A percentile compares a stretch with the other conserved stretches of the same genome.
Conservation (phyloP, 768 basidiomycete genomes). For the Leccinum fibrillosum region DNA sequence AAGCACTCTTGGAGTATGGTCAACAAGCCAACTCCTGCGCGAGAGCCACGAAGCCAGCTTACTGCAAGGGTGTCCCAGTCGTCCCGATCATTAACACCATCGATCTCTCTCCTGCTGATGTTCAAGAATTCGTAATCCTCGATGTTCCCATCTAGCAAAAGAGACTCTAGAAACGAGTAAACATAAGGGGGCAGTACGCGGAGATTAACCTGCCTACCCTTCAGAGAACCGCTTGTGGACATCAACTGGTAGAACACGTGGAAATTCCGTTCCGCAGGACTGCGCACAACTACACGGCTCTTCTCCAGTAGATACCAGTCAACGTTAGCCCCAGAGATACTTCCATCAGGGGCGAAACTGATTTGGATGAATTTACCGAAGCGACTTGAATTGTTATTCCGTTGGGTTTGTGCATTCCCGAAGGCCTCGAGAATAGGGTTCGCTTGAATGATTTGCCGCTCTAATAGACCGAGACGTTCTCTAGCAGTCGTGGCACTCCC, state of each 20-base stretch:
- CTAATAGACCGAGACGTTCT: constrained; percentile 81
- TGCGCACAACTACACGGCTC: constrained; percentile 87
- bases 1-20: constrained; percentile 52
- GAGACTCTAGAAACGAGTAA: constrained; percentile 45
- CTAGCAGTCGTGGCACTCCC: constrained; percentile 54
- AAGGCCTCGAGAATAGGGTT: constrained; percentile 98
- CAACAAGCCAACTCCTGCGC: constrained; percentile 1
- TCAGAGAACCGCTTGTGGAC: constrained; percentile 67
- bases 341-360: constrained; percentile 87
- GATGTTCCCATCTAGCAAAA: constrained; percentile 70
- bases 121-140: constrained; percentile 91
- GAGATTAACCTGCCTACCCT: constrained; percentile 44
- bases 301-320: constrained; percentile 99
- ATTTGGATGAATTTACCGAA: constrained; percentile 99
- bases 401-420: constrained; percentile 96
- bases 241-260: constrained; percentile 97
- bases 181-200: constrained; percentile 3
- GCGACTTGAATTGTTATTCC: constrained; percentile 98
- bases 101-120: constrained; percentile 86
- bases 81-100: constrained; percentile 87
- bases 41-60: constrained; percentile 5
- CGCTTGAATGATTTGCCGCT: constrained; percentile 94
- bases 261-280: constrained; percentile 87
- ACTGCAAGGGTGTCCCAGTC: constrained; percentile 86
- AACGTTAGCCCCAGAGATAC: constrained; percentile 96